Percentiles rank a stretch among this genome's conserved stretches.
Conservation (phyloP, 257 asterid species). For the Solanum neorickii region DNA sequence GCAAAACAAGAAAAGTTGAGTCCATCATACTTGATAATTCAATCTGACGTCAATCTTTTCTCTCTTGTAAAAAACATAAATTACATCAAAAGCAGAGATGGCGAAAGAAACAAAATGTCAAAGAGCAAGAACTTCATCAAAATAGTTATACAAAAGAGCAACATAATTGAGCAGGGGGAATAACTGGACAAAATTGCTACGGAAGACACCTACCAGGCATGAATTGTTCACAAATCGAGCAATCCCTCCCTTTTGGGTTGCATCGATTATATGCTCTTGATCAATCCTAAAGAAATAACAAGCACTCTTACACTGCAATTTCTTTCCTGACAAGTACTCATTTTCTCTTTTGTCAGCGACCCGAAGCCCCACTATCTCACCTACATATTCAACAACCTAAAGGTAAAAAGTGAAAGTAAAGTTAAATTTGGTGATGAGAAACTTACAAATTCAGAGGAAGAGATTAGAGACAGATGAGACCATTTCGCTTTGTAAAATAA, state of each 20-base stretch:
- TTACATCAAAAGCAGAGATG: not conserved
- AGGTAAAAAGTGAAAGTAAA: not conserved
- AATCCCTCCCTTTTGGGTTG: slow-evolving; percentile 67
- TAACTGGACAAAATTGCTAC: not conserved
- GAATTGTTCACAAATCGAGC: slow-evolving; percentile 70
- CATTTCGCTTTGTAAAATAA: slow-evolving; percentile 49
- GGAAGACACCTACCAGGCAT: slow-evolving; percentile 30
- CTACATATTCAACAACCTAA: slow-evolving; percentile 61
- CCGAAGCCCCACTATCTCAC: slow-evolving; percentile 53
- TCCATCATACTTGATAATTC: not conserved
- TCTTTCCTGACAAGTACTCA: slow-evolving; percentile 57
- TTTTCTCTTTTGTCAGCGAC: slow-evolving; percentile 60
- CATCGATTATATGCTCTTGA: slow-evolving; percentile 51
- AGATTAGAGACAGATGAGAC: slow-evolving; percentile 12
- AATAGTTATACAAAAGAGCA: not conserved
- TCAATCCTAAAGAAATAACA: slow-evolving; percentile 60
- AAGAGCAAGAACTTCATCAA: not conserved
- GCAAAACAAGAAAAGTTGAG: not conserved
- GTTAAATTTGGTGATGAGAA: not conserved
- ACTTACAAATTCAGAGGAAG: not conserved
- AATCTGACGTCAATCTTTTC: not conserved
- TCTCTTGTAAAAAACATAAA: not conserved
- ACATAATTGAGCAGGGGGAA: not conserved
- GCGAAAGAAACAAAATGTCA: not conserved
- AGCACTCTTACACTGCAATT: slow-evolving; percentile 51